Conservation (phyloP, 169 alveolate genomes). For the Eimeria acervulina region DNA sequence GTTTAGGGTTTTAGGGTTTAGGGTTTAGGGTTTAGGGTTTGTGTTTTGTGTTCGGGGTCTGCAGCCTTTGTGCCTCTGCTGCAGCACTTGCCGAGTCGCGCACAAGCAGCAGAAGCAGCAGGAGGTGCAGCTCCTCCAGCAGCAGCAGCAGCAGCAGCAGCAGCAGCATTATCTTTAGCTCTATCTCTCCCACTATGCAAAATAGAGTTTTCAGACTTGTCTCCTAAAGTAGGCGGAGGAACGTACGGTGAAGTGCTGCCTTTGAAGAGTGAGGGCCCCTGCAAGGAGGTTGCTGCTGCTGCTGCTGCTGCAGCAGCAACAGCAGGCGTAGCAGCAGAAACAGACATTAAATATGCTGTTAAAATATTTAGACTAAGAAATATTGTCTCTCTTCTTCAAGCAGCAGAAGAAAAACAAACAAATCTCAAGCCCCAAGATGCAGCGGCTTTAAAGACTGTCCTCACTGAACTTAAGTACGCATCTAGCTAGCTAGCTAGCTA, state of each 20-base stretch:
- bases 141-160: constrained; percentile 29
- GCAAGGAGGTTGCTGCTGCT: too few species aligned
- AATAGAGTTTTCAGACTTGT: neutral
- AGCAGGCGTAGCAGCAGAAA: constrained; percentile 17
- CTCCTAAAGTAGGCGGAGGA: neutral
- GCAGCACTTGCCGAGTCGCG: neutral
- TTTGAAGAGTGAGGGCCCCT: neutral
- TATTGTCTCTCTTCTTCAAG: neutral
- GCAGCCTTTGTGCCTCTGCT: neutral
- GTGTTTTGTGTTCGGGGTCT: neutral
- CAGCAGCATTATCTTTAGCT: neutral
- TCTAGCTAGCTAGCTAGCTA: too few species aligned
- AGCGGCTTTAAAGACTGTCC: neutral
- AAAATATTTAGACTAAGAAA: neutral
- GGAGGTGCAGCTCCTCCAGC: neutral
- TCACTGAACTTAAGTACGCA: neutral
- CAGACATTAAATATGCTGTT: neutral
- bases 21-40: neutral
- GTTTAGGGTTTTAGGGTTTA: neutral
- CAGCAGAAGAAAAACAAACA: neutral
- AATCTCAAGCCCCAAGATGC: neutral
- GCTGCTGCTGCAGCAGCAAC: neutral
- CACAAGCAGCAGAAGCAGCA: too few species aligned
- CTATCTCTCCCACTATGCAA: neutral
- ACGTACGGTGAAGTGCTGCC: constrained; percentile 17